These are phyloP conservation scores for Myriangium duriaei DNA, from an alignment of 2,329 filamentous ascomycete genomes.

Conservation along the genomic window DNA sequence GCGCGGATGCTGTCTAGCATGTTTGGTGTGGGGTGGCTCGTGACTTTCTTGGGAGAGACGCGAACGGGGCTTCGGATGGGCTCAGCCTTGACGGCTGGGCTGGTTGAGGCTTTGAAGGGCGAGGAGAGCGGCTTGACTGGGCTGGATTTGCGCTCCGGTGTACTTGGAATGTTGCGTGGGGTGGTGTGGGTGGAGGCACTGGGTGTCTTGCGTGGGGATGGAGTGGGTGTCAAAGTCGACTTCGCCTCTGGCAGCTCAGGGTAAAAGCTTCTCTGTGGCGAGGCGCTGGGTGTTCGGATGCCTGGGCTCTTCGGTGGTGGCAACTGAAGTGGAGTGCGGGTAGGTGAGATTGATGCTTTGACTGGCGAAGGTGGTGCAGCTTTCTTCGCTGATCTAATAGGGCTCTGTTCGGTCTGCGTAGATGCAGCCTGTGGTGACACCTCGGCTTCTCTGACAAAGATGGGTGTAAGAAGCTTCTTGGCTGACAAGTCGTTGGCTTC, in stretches of 20 bases:
- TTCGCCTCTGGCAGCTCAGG: constrained; percentile 8
- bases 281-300: constrained; percentile 4
- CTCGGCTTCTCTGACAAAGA: constrained; percentile 21
- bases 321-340: constrained; percentile 4
- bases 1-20: constrained; percentile 35
- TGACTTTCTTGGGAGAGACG: constrained; percentile 1
- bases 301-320: constrained; percentile 1
- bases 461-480: constrained; percentile 22
- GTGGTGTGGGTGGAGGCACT: background rate
- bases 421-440: constrained; percentile 5
- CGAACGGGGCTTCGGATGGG: constrained; percentile 1
- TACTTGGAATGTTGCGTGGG: constrained; percentile 1
- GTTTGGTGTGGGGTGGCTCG: constrained; percentile 12
- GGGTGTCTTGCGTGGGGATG: constrained; percentile 5
- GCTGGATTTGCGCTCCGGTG: constrained; percentile 5
- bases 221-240: constrained; percentile 8
- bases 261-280: constrained; percentile 5
- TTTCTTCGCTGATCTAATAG: constrained; percentile 16
- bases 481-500: constrained; percentile 33
- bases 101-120: background rate
- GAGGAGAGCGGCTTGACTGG: constrained; percentile 3
- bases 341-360: constrained; percentile 14
- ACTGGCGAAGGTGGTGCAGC: constrained; percentile 6
- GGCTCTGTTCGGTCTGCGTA: constrained; percentile 4
- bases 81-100: constrained; percentile 1